Evolutionary conservation across 768 basidiomycete species (phyloP), one percentile per base, ranked within the genome.

Genomic region (Omphalotus guepiniiformis): DNA sequence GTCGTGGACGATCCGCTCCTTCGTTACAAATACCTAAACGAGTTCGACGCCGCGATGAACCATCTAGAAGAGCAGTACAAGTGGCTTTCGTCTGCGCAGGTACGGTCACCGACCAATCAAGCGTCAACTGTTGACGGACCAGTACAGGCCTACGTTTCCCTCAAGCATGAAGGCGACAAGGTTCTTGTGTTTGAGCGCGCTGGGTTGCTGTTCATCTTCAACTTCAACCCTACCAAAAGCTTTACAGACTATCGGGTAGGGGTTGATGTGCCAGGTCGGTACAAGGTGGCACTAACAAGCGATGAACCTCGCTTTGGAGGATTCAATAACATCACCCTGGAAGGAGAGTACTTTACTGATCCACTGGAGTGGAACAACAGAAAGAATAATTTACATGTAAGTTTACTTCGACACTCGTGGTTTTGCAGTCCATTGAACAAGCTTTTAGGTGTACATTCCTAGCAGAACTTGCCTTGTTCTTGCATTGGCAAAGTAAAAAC

Each of bases 241-340:
- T 99, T 83, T 71, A 81, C 83, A 37, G 93, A 97, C 65, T 99
- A 97, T 67, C 83, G 93, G 39, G 84, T 98, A 42, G 96, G 96
- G 4, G 80, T 95, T 18, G 85, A 97, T 28, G 76, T 66, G 40
- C 67, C 88, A 22, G 96, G 96, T 8, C 83, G 93, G 65, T 98
- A 98, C 66, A 73, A 69, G 40, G 76, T 92, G 52, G 70, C 91
- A 3, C 70, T 99, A 42, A 83, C 75, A 50, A 92, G 83, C 54
- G 96, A 99, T 61, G 91, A 95, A 63, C 80, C 81, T 62, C 67
- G 73, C 37, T 97, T 91, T 56, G 95, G 93, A 22, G 96, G 96
- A 3, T 96, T 93, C 63, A 85, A 82, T 41, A 88, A 95, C 52
- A 76, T 90, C 46, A 70, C 72, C 39, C 59, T 80, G 30, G 79